Base-by-base conservation (phyloP, 139 green algal species). In the Tetradesmus obliquus region DNA sequence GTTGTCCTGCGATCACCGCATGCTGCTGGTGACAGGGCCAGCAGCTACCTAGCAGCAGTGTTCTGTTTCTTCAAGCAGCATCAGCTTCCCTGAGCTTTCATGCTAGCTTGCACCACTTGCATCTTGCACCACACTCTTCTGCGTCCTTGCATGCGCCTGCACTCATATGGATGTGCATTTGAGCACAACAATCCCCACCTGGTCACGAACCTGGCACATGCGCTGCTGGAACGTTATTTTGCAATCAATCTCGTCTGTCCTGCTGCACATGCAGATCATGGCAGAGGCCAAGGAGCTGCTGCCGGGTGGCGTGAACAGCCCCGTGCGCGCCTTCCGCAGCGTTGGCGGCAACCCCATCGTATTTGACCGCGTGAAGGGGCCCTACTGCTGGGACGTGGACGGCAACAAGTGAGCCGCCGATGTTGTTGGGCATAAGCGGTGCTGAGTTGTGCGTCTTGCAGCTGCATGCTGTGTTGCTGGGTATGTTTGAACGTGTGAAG, bases 281-380 rank as follows among this genome's bases (percentile, higher is more conserved):
- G 95, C 96, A 83, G 98, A 98, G 94, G 98, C 97, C 2, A 95
- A 99, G 95, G 95, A 97, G 13, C 95, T 99, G 86, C 93, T 99
- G 74, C 98, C 98, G 66, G 98, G 98, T 55, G 98, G 98, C 76
- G 98, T 99, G 7, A 99, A 99, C 96, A 99, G 97, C 24, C 98
- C 98, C 4, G 98, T 99, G 66, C 97, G 98, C 58, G 98, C 98
- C 5, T 99, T 99, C 97, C 98, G 98, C 90, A 82, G 76, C 69
- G 98, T 99, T n/a, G 98, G 98, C 84, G 98, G 98, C 81, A 92
- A 97, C 85, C 98, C 98, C 86, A 99, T 99, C 84, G 95, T 99
- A 22, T 99, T 99, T 93, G 98, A 99, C 69, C 94, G 91, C 66
- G 98, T 99, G 20, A 99, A 99, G 96, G 98, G 98, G 55, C 91